Conservation (phyloP, 208 protist genomes). For the Leishmania major region DNA sequence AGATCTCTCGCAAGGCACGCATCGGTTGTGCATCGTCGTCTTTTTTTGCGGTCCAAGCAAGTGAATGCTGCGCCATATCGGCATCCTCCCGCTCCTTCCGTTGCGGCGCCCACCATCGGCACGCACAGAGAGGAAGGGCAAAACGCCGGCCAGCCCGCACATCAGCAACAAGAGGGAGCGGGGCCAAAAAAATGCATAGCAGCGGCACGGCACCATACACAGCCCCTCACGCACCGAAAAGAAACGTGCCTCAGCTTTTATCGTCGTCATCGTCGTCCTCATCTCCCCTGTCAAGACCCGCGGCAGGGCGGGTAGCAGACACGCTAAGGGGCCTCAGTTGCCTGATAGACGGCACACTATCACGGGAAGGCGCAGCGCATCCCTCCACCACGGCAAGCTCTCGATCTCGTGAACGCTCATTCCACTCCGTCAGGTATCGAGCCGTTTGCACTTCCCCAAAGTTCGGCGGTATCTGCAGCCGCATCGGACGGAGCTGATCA, state of each 20-base stretch:
- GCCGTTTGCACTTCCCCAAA: constrained; percentile 29
- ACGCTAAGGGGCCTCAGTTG: neutral
- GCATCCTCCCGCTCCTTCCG: neutral
- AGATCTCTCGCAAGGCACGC: neutral
- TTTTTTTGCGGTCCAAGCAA: neutral
- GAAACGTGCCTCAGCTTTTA: neutral
- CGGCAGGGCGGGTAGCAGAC: neutral
- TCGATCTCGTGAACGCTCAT: constrained; percentile 12
- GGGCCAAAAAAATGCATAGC: neutral
- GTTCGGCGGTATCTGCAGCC: constrained; percentile 5
- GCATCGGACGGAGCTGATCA: constrained; percentile 9
- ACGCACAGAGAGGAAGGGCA: neutral
- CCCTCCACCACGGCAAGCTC: neutral
- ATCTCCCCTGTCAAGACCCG: constrained; percentile 14
- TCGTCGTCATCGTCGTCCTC: constrained; percentile 20
- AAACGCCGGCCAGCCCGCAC: neutral
- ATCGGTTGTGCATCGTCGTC: neutral
- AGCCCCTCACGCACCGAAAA: neutral
- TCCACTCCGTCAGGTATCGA: constrained; percentile 23
- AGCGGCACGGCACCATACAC: neutral
- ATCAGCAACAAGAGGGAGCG: neutral
- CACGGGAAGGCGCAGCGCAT: neutral
- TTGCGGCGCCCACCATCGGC: neutral
- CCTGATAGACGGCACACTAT: no score
- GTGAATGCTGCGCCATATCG: neutral